phyloP scores from a whole-genome alignment of 148 eudicot genomes.

The Vaccinium vitisidaea region DNA sequence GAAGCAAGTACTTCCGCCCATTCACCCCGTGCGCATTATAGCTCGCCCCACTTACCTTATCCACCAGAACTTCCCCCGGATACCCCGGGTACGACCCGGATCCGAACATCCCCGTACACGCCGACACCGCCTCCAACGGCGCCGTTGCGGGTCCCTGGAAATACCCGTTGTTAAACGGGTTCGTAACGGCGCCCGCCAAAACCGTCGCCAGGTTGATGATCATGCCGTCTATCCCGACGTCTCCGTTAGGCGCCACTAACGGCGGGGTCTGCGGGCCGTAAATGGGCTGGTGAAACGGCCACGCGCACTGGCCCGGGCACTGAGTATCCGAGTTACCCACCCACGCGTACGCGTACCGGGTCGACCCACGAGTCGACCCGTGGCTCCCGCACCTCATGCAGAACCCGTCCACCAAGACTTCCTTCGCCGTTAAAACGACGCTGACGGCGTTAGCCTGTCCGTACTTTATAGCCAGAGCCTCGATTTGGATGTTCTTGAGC shows the following conservation, averaged over 20 bases:
- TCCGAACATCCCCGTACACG: constrained; percentile 48
- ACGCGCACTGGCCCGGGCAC: constrained; percentile 51
- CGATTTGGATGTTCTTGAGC: constrained; percentile 26
- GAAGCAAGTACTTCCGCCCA: constrained; percentile 8
- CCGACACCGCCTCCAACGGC: constrained; percentile 48
- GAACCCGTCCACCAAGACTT: constrained; percentile 41
- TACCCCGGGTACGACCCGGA: constrained; percentile 33
- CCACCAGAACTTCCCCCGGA: background rate
- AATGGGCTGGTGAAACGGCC: constrained; percentile 51
- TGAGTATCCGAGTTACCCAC: constrained; percentile 47
- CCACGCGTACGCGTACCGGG: constrained; percentile 41
- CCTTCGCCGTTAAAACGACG: constrained; percentile 46
- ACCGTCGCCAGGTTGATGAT: constrained; percentile 39
- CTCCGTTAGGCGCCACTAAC: constrained; percentile 43
- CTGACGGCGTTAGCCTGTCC: constrained; percentile 21
- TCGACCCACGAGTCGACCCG: constrained; percentile 28
- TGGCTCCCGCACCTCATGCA: constrained; percentile 50
- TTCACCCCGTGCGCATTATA: constrained; percentile 9
- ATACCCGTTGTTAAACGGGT: constrained; percentile 42
- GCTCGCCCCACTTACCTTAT: background rate
- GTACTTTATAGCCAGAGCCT: constrained; percentile 21
- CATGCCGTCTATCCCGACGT: constrained; percentile 51
- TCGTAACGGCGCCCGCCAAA: constrained; percentile 45
- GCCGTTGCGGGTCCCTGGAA: constrained; percentile 42
- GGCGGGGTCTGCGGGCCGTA: constrained; percentile 48